Evolutionary conservation across 225 moss, liverwort and hornwort species (phyloP), one percentile per base, ranked within the genome.

Genomic region (Pseudisothecium myosuroides): DNA sequence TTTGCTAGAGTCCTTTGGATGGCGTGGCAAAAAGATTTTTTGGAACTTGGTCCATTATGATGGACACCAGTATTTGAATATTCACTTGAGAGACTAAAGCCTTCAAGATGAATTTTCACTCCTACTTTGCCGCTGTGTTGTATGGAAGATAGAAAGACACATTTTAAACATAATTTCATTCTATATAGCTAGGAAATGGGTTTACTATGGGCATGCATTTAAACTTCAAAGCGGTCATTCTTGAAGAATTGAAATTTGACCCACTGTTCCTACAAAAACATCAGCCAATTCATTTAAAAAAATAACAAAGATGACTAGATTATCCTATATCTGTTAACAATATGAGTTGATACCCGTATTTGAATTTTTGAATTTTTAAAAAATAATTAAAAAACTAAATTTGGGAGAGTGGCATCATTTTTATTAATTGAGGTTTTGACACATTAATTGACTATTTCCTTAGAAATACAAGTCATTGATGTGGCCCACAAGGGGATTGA

Each of bases 331-430:
- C 4, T 47, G 12, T 49, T 49, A 31, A 36, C 23, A 52, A 36
- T 3, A 0, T 52, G 0, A 8, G 0, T 54, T 37, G 9, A 15
- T 54, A 22, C 0, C 0, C 0, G 1, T 24, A 77, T 34, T 77
- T 37, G 3, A 5, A 14, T 14, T 34, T 29, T 34, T 34, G 43
- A 1, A 52, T 22, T 52, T 52, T 34, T 3, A 36, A 0, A 14
- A 54, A 37, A 14, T 5, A 14, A 32, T 19, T 1, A 22, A 14
- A 52, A 12, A 9, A 37, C 0, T 37, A 0, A 6, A 55, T 4
- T 15, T 36, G 0, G 14, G 0, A 36, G 21, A 23, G 24, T 15
- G 15, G 37, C 15, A 36, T 55, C 1, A 37, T 3, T 76, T 37
- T 13, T 24, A 37, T 23, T 8, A 36, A 36, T 29, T 36, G 36